phyloP scores from a whole-genome alignment of 2,329 filamentous ascomycete genomes.

The Botrytis fabae region DNA sequence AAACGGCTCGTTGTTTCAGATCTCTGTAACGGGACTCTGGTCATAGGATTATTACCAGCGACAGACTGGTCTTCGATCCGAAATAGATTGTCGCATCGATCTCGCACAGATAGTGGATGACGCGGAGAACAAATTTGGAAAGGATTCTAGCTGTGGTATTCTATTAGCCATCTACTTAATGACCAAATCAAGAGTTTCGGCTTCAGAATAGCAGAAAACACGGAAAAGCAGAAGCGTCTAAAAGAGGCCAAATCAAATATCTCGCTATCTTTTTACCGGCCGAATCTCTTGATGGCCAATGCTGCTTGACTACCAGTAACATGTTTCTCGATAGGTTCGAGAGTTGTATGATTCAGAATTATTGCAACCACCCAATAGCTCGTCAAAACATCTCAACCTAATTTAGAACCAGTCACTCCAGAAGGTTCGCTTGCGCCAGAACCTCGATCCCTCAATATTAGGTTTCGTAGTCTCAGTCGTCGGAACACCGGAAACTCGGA shows the following conservation, averaged over 20 bases:
- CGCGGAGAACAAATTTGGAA: background rate
- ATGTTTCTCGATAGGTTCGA: background rate
- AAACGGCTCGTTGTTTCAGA: no score
- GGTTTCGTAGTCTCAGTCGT: background rate
- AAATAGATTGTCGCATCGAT: background rate
- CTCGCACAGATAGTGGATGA: no score
- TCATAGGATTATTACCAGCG: background rate
- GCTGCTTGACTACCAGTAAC: background rate
- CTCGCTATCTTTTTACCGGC: background rate
- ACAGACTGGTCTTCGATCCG: background rate
- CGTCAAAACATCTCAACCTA: fast-evolving
- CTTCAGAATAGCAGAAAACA: background rate
- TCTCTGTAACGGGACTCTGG: no score
- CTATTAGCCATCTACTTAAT: background rate
- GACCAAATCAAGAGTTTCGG: background rate
- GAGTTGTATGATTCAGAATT: background rate
- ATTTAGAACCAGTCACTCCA: background rate
- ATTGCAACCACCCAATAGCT: background rate
- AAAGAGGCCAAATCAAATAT: background rate
- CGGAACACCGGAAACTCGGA: fast-evolving
- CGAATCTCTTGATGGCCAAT: background rate
- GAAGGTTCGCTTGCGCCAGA: background rate
- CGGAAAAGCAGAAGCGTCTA: background rate
- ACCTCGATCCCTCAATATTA: background rate
- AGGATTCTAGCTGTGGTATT: background rate